These are phyloP conservation scores for Auricularia sp. DNA, from an alignment of 768 basidiomycete genomes.

Conservation along the genomic window DNA sequence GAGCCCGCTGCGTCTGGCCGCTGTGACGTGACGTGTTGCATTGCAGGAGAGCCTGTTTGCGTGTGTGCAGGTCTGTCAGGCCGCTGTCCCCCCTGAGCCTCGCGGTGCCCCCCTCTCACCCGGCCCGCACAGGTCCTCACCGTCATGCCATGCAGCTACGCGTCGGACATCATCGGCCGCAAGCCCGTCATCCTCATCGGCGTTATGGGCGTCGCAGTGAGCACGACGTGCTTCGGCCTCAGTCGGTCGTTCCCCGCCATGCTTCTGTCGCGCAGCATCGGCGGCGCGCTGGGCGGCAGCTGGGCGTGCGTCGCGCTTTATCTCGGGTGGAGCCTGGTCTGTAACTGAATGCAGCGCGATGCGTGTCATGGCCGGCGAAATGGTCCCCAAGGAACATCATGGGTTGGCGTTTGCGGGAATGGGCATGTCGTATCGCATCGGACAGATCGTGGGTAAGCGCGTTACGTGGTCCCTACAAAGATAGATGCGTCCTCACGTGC, in stretches of 20 bases:
- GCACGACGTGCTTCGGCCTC: neutral
- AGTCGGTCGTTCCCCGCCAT: neutral
- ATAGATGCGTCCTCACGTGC: neutral
- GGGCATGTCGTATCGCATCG: neutral
- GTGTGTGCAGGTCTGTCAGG: neutral
- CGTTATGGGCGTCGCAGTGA: neutral
- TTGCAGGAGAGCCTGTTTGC: slow-evolving; percentile 4
- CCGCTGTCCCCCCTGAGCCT: neutral
- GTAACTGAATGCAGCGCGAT: neutral
- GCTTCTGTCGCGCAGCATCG: neutral
- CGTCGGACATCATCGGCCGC: neutral
- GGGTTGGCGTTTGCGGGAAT: neutral
- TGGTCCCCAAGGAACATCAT: neutral
- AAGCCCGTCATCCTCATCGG: neutral
- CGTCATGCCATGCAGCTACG: neutral
- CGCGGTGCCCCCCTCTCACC: neutral
- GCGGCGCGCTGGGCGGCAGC: neutral
- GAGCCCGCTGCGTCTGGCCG: neutral
- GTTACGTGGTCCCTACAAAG: neutral
- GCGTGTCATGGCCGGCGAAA: neutral
- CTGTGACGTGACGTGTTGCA: slow-evolving; percentile 3
- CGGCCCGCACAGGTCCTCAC: neutral
- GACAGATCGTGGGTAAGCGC: neutral
- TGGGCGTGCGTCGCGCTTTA: neutral
- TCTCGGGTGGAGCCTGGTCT: neutral